phyloP scores from a whole-genome alignment of 192 early-diverging fungal species.

The Coemansia sp. region DNA sequence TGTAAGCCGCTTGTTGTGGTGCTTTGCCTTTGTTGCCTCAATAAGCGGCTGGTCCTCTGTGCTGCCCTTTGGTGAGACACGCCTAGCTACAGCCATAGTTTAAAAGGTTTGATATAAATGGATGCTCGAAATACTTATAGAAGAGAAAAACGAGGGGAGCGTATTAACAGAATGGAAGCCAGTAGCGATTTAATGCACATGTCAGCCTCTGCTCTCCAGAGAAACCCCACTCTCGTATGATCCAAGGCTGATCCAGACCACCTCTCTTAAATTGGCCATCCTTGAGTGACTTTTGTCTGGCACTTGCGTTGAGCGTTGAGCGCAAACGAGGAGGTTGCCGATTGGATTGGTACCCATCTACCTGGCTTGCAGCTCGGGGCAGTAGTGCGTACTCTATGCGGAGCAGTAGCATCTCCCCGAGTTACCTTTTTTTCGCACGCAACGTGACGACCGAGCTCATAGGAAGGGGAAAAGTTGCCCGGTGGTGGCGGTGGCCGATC shows the following conservation, averaged over 20 bases:
- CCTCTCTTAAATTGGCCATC: background rate
- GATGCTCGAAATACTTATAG: background rate
- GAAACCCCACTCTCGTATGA: too few species aligned
- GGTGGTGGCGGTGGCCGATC: background rate
- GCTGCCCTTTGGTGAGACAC: slow-evolving; percentile 8
- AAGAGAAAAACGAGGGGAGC: background rate
- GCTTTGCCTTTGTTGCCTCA: background rate
- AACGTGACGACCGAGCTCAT: background rate
- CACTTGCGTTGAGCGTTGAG: too few species aligned
- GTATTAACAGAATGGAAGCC: too few species aligned
- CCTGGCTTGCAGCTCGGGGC: background rate
- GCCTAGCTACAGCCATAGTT: slow-evolving; percentile 25
- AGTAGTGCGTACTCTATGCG: background rate
- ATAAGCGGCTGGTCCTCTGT: slow-evolving; percentile 9
- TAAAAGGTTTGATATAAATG: background rate
- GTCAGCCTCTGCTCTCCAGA: background rate
- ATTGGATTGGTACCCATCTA: background rate
- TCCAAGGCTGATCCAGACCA: slow-evolving; percentile 1
- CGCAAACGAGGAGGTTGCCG: background rate
- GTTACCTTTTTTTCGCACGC: background rate
- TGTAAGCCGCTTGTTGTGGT: slow-evolving; percentile 13
- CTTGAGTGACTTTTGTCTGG: too few species aligned
- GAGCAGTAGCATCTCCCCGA: background rate
- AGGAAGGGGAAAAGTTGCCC: background rate
- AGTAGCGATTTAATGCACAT: background rate